Conservation (phyloP, 2,329 filamentous ascomycete species). For the Falciphora oryzae region DNA sequence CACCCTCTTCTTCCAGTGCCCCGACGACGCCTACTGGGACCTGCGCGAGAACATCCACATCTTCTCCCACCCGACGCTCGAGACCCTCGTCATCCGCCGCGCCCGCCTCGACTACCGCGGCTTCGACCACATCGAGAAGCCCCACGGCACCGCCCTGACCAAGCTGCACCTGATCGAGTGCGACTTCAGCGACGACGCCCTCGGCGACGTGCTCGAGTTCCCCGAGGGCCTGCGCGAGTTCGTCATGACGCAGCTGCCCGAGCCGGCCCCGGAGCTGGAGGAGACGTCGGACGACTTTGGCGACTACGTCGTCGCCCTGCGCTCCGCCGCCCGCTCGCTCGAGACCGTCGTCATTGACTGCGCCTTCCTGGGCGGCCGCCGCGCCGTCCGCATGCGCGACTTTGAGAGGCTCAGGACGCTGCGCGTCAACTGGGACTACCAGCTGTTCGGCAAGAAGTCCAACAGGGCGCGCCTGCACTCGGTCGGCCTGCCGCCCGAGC, state of each 20-base stretch:
- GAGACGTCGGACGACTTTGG: conserved; percentile 41
- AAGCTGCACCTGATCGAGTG: conserved; percentile 42
- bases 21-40: conserved; percentile 41
- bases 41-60: conserved; percentile 47
- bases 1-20: conserved; percentile 40
- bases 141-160: conserved; percentile 38
- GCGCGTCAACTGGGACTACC: conserved; percentile 40
- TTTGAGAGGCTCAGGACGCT: conserved; percentile 35
- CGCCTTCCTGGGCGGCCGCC: conserved; percentile 32
- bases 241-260: conserved; percentile 38
- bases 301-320: conserved; percentile 40
- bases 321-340: conserved; percentile 34
- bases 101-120: conserved; percentile 41
- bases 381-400: conserved; percentile 37
- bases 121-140: conserved; percentile 42
- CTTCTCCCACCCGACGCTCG: conserved; percentile 43
- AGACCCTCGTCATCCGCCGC: conserved; percentile 37
- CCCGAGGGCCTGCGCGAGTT: conserved; percentile 40
- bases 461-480: conserved; percentile 39
- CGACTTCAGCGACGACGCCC: conserved; percentile 41
- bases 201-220: conserved; percentile 35
- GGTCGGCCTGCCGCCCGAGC: conserved; percentile 39
- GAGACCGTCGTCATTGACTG: conserved; percentile 40
- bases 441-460: conserved; percentile 40
- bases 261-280: conserved; percentile 37